Percentiles rank a stretch among this genome's conserved stretches.
Evolutionary conservation across 495 filamentous ascomycete species (phyloP).

Genomic region (Trichoderma parareesei): DNA sequence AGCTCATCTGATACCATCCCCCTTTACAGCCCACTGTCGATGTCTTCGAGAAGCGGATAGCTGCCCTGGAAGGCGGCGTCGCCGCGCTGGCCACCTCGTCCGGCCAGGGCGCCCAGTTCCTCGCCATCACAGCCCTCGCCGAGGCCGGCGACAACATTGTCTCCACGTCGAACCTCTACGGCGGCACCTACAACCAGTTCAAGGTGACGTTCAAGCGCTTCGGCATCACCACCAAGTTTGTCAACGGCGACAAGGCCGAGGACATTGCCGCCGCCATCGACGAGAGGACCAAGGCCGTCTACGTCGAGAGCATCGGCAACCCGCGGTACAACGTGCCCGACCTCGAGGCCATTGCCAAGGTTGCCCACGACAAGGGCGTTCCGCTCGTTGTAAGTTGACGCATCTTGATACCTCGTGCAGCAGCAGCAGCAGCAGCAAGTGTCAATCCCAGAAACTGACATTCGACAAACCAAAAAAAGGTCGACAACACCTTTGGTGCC

Average conservation of each 20-base stretch:
- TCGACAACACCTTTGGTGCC: conserved; percentile 97
- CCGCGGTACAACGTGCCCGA: conserved; percentile 91
- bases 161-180: conserved; percentile 86
- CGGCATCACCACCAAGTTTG: conserved; percentile 86
- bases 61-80: conserved; percentile 88
- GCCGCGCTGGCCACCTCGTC: conserved; percentile 86
- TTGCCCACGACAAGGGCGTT: conserved; percentile 71
- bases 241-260: conserved; percentile 72
- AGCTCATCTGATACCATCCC: conserved; percentile 7
- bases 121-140: conserved; percentile 78
- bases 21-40: conserved; percentile 78
- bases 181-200: conserved; percentile 97
- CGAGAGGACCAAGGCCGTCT: conserved; percentile 93
- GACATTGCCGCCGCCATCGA: conserved; percentile 84
- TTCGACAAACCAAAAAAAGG: conserved; percentile 35
- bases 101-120: conserved; percentile 91
- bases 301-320: conserved; percentile 93
- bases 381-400: conserved; percentile 66
- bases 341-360: conserved; percentile 73
- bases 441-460: not conserved
- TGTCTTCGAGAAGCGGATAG: conserved; percentile 95
- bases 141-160: conserved; percentile 91
- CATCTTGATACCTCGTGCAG: not conserved
- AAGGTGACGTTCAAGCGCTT: conserved; percentile 84
- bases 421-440: not conserved